Evolutionary conservation across 495 filamentous ascomycete genomes (phyloP).

Genomic region (Daldinia concentrica): DNA sequence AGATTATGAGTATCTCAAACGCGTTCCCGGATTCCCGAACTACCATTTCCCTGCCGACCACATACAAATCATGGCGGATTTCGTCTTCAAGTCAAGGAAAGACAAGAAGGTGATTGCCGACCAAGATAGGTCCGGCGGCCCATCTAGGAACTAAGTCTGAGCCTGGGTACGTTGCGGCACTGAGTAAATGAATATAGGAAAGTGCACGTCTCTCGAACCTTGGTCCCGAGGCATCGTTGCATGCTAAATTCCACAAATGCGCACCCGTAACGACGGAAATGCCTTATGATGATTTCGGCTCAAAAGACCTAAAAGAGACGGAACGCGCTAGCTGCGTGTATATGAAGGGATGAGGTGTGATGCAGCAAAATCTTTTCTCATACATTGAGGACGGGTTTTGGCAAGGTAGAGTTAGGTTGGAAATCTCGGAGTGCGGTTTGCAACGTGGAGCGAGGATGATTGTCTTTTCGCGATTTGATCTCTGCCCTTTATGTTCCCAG

Average conservation of each 20-base stretch:
- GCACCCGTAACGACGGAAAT: slow-evolving; percentile 7
- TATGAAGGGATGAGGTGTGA: slow-evolving; percentile 40
- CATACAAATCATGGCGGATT: slow-evolving; percentile 90
- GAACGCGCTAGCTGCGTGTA: slow-evolving; percentile 21
- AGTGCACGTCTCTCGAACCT: slow-evolving; percentile 1
- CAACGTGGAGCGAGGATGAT: slow-evolving; percentile 26
- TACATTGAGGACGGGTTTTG: slow-evolving; percentile 40
- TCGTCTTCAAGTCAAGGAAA: slow-evolving; percentile 86
- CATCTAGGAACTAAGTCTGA: slow-evolving; percentile 16
- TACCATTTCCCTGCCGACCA: slow-evolving; percentile 98
- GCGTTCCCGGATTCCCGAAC: slow-evolving; percentile 94
- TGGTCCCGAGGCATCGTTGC: neutral
- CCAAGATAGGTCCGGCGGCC: slow-evolving; percentile 61
- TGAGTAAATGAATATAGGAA: slow-evolving; percentile 1
- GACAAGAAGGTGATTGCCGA: slow-evolving; percentile 73
- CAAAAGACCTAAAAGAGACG: slow-evolving; percentile 1
- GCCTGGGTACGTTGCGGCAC: neutral
- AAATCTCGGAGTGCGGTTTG: slow-evolving; percentile 32
- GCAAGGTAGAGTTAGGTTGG: slow-evolving; percentile 31
- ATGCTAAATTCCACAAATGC: slow-evolving; percentile 5
- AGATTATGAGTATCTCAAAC: slow-evolving; percentile 86
- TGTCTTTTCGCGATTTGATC: slow-evolving; percentile 30
- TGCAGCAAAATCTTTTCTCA: slow-evolving; percentile 40
- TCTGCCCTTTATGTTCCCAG: slow-evolving; percentile 19
- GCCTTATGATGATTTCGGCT: slow-evolving; percentile 5